These are phyloP conservation scores for Trypanosomatidae sp. DNA, from an alignment of 208 protist genomes.

Conservation along the genomic window DNA sequence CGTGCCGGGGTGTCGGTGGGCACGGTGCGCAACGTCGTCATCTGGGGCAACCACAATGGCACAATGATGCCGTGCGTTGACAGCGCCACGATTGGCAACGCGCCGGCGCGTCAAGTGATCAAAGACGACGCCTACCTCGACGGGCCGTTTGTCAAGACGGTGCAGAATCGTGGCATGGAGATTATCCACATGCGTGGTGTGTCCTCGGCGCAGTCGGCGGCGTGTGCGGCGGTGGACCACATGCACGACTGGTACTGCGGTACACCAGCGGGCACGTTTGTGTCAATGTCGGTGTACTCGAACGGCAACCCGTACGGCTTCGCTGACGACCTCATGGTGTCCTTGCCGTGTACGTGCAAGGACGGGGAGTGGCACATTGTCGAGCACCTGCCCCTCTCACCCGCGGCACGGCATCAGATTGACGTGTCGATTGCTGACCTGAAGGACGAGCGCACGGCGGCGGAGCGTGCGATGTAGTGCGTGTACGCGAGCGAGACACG, in stretches of 20 bases:
- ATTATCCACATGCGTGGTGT: slow-evolving; percentile 83
- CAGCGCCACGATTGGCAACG: slow-evolving; percentile 47
- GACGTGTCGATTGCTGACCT: slow-evolving; percentile 24
- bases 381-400: slow-evolving; percentile 17
- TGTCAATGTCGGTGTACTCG: slow-evolving; percentile 91
- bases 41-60: slow-evolving; percentile 96
- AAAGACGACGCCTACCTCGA: slow-evolving; percentile 58
- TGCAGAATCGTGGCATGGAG: slow-evolving; percentile 88
- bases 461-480: slow-evolving; percentile 1
- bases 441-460: slow-evolving; percentile 28
- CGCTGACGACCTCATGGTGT: slow-evolving; percentile 86
- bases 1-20: slow-evolving; percentile 38
- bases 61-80: slow-evolving; percentile 90
- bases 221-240: slow-evolving; percentile 54
- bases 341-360: slow-evolving; percentile 87
- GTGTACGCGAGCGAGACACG: not conserved
- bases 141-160: slow-evolving; percentile 62
- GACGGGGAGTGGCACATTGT: slow-evolving; percentile 82
- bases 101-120: slow-evolving; percentile 30
- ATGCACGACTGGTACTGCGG: slow-evolving; percentile 56
- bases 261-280: slow-evolving; percentile 36
- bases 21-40: slow-evolving; percentile 83
- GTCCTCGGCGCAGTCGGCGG: slow-evolving; percentile 92
- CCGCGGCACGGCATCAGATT: slow-evolving; percentile 13
- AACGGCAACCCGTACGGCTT: slow-evolving; percentile 88